Base-by-base conservation (phyloP, 1,284 basidiomycete genomes). In the Wolfiporia cocos region DNA sequence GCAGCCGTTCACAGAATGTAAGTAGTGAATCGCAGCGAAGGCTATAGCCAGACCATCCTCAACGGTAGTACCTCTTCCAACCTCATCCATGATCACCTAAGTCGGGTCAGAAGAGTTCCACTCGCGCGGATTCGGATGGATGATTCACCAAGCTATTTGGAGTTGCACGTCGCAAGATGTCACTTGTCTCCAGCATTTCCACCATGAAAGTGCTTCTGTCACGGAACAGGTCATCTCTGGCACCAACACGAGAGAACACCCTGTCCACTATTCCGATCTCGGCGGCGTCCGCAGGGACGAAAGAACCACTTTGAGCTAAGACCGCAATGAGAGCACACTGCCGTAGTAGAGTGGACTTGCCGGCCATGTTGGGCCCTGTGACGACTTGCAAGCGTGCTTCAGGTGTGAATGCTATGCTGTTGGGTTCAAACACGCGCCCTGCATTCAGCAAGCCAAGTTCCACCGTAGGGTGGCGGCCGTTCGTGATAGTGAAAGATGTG, bases 1-100 rank as follows among this genome's bases (percentile, higher is more conserved):
- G 58, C 88, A 92, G 40, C 71, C 67, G 55, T 90, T 92, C n/a
- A 76, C 66, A 14, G 71, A 65, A 33, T 86, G 67, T 12, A 99
- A 74, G 56, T 95, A 84, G 56, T 93, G 80, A 11, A 96, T 70
- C 1, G 92, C 84, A 0, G 92, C 89, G 59, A 92, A 98, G 1
- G 94, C 93, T 35, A 99, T 92, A 0, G 93, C 87, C 14, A 98
- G 66, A 3, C 96, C 95, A 51, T 97, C 93, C 43, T 82, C 76
- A 4, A 94, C 82, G 0, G 92, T 93, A 2, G 96, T 99, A 17
- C 95, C 95, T 50, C 95, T 73, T 2, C 95, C 95, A 15, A 99
- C 89, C 66, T 99, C 95, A 59, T 97, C 93, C 89, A 97, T 94
- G 50, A 97, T 93, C 15, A 96, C 88, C 89, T 91, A n/a, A 29